Evolutionary conservation across 2,329 filamentous ascomycete species (phyloP).

Genomic region (Calonectria pseudoreteaudii): DNA sequence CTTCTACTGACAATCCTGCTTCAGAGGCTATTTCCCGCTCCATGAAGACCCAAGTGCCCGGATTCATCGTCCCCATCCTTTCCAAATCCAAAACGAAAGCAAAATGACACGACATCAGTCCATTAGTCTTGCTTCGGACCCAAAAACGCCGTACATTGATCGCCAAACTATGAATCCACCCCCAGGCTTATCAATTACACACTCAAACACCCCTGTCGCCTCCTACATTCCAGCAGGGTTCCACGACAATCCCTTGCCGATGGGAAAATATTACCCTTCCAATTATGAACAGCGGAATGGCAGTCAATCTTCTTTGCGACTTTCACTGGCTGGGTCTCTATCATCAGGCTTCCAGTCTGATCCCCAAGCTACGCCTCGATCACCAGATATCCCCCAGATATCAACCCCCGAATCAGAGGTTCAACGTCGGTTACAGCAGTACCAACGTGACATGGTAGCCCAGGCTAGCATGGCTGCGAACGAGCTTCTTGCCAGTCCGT

Average conservation of each 20-base stretch:
- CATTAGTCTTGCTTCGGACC: slow-evolving; percentile 48
- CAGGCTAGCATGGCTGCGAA: slow-evolving; percentile 66
- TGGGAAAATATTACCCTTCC: slow-evolving; percentile 74
- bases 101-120: slow-evolving; percentile 53
- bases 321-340: slow-evolving; percentile 41
- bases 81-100: slow-evolving; percentile 54
- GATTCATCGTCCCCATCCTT: slow-evolving; percentile 64
- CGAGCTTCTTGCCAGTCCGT: slow-evolving; percentile 51
- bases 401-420: slow-evolving; percentile 54
- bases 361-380: slow-evolving; percentile 45
- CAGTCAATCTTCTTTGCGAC: slow-evolving; percentile 35
- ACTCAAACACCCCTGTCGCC: slow-evolving; percentile 58
- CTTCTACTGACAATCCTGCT: slow-evolving; percentile 7
- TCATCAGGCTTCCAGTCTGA: slow-evolving; percentile 52
- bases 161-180: slow-evolving; percentile 43
- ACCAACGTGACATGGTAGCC: slow-evolving; percentile 71
- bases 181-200: slow-evolving; percentile 32
- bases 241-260: slow-evolving; percentile 60
- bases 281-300: slow-evolving; percentile 64
- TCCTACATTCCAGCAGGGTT: slow-evolving; percentile 65
- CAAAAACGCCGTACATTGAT: slow-evolving; percentile 41
- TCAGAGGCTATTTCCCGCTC: slow-evolving; percentile 70
- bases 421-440: slow-evolving; percentile 66
- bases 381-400: slow-evolving; percentile 25
- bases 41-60: slow-evolving; percentile 66